A percentile compares a stretch with the other conserved stretches of the same genome.
Evolutionary conservation across 164 flowering plant genomes (phyloP).

Genomic region (Annona squamosa): DNA sequence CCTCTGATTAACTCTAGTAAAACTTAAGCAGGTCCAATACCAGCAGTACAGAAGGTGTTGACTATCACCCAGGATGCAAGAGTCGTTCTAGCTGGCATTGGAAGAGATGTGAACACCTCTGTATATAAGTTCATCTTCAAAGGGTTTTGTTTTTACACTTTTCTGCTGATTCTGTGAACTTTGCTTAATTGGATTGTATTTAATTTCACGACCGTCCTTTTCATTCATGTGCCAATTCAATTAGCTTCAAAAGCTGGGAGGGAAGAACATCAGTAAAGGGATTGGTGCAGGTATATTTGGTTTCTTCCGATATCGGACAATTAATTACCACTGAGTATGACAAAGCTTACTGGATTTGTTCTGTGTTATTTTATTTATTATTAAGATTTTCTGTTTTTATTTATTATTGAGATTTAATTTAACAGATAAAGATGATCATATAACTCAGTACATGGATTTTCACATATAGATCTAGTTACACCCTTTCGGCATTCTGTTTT

Average conservation of each 20-base stretch:
- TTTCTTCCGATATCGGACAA: conserved; percentile 46
- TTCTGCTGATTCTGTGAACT: no score
- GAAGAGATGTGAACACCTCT: conserved; percentile 57
- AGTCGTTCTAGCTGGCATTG: conserved; percentile 73
- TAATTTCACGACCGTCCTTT: neutral
- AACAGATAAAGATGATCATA: neutral
- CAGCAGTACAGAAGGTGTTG: conserved; percentile 64
- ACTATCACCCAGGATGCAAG: conserved; percentile 88
- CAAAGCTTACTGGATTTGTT: neutral
- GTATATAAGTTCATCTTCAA: conserved; percentile 32
- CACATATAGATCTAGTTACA: neutral
- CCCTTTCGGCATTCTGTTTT: no score
- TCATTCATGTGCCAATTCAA: conserved; percentile 34
- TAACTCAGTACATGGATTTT: no score
- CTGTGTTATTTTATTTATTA: neutral
- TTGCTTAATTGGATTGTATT: neutral
- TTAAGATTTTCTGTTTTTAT: neutral
- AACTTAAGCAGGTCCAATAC: conserved; percentile 60
- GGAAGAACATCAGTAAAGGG: conserved; percentile 76
- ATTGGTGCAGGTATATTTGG: conserved; percentile 82
- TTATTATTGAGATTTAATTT: neutral
- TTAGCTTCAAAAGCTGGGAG: conserved; percentile 48
- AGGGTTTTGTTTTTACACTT: neutral
- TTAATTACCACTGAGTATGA: conserved; percentile 90
- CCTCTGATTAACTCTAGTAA: neutral